Conservation (phyloP, 2,329 filamentous ascomycete species). For the Monosporascus sp. region DNA sequence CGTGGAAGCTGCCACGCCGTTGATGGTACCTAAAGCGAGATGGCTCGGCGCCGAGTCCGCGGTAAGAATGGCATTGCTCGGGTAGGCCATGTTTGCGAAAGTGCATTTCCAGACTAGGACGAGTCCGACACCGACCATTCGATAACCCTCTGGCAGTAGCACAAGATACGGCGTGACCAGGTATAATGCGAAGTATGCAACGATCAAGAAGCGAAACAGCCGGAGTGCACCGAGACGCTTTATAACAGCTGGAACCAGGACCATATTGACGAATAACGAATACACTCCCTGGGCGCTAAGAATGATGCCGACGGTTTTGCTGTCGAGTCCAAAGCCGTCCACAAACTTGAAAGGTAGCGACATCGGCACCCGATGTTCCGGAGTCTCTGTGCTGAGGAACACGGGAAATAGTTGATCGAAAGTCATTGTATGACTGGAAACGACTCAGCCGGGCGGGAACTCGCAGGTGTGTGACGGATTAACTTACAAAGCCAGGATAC, state of each 20-base stretch:
- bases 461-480: slow-evolving; percentile 1
- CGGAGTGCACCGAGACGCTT: slow-evolving; percentile 70
- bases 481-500: slow-evolving; percentile 89
- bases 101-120: slow-evolving; percentile 89
- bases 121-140: slow-evolving; percentile 69
- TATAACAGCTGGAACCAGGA: slow-evolving; percentile 76
- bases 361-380: slow-evolving; percentile 42
- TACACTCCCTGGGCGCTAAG: slow-evolving; percentile 85
- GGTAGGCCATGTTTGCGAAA: slow-evolving; percentile 85
- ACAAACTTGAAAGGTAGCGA: slow-evolving; percentile 82
- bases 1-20: slow-evolving; percentile 85
- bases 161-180: slow-evolving; percentile 83
- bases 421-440: slow-evolving; percentile 82
- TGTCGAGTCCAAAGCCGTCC: slow-evolving; percentile 78
- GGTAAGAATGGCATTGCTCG: slow-evolving; percentile 81
- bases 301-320: slow-evolving; percentile 80
- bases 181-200: slow-evolving; percentile 85
- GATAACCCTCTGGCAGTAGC: slow-evolving; percentile 66
- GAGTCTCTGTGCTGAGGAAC: slow-evolving; percentile 68
- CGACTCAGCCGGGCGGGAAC: slow-evolving; percentile 8
- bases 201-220: slow-evolving; percentile 75
- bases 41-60: slow-evolving; percentile 83
- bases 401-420: slow-evolving; percentile 93
- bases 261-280: slow-evolving; percentile 79
- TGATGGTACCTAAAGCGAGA: slow-evolving; percentile 82